Evolutionary conservation across 140 eudicot species (phyloP), one percentile per base, ranked within the genome.

Genomic region (Bidens hawaiensis): DNA sequence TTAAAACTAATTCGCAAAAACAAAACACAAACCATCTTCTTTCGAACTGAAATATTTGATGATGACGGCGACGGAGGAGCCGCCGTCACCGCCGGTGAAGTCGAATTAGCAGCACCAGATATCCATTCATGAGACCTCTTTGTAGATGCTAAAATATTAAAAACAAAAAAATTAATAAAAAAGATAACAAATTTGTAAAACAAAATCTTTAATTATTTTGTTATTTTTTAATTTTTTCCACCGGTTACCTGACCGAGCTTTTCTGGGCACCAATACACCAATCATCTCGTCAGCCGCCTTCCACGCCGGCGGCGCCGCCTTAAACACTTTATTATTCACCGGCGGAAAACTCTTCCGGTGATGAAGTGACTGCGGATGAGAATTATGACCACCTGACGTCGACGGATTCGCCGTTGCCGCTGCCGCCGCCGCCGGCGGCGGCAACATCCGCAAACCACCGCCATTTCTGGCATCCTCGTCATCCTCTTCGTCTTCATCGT

Each of bases 161-260:
- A 34, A 65, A 7, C 22, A 52, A 28, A 34, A 65, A 7, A 24
- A 6, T 15, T 16, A n/a, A n/a, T n/a, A 26, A 18, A 28, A 75
- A 63, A 52, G 43, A 47, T 61, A 19, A 51, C 28, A 48, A 34
- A 27, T 11, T 36, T 11, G n/a, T n/a, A n/a, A n/a, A n/a, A n/a
- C n/a, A n/a, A n/a, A n/a, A n/a, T n/a, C n/a, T n/a, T n/a, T n/a
- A n/a, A n/a, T n/a, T n/a, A n/a, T n/a, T n/a, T n/a, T n/a, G n/a
- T n/a, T n/a, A n/a, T n/a, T n/a, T n/a, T n/a, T n/a, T n/a, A n/a
- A n/a, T n/a, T 34, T 7, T 34, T 23, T 19, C 48, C 16, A n/a
- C n/a, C n/a, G n/a, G 5, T 64, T 78, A 94, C 99, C 96, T 36
- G 99, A 81, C 6, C 99, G 96, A 53, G 99, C 99, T 73, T 94